Base-by-base conservation (phyloP, 1,139 yeast species). In the Hemisphaericaspora xylofermentans region DNA sequence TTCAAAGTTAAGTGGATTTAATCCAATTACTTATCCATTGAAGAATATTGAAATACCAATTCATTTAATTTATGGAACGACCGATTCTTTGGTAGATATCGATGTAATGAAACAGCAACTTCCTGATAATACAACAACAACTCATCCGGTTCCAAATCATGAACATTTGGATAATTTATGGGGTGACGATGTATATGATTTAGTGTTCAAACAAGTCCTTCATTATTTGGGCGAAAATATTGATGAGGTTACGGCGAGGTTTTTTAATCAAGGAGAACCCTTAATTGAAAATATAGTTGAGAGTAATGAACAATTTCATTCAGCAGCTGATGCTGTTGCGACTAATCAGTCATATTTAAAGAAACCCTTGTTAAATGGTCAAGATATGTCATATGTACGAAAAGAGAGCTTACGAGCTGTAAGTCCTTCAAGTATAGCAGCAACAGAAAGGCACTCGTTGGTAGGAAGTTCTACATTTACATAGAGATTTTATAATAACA, bases 161-260 rank as follows among this genome's bases (percentile, higher is more conserved):
- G 98, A 91, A 62, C 98, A 91, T 63, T 67, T 91, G 45, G 98
- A 91, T 58, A 76, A 91, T 51, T 66, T 91, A 21, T 91, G 98
- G 98, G 96, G 96, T 6, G 66, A 71, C 27, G 78, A 82, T 42
- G 85, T 84, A 1, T 77, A 76, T 31, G 64, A 68, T 2, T 40
- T 36, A n/a, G 68, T 64, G 1, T 70, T 72, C 49, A 59, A 55
- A 10, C 76, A 80, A 48, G 83, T 87, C 0, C 56, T 79, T 24
- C 54, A 60, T n/a, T 63, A 60, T 38, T 57, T 71, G 40, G 65
- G 63, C 0, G 63, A 64, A 36, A 51, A 54, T 36, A 22, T 42
- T 2, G 45, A 43, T 12, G 45, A 39, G 6, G 48, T 46, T 8
- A 43, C 41, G 33, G 45, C 43, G 12, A 38, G 35, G 33, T 40